Conservation (phyloP, 371 early-diverging fungal genomes). For the Circinella minor region DNA sequence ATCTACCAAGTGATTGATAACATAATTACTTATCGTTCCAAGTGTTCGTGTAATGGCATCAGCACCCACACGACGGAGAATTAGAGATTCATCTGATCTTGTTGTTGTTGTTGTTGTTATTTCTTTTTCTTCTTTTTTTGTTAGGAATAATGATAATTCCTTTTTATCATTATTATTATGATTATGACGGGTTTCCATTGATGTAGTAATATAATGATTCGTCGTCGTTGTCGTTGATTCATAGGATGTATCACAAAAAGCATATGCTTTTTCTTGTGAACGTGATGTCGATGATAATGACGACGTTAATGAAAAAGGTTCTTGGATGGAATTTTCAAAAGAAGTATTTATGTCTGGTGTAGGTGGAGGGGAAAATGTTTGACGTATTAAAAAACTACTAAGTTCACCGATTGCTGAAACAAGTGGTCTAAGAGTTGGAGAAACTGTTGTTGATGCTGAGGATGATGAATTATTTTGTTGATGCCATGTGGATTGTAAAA, state of each 20-base stretch:
- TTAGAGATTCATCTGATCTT: background rate
- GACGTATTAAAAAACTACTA: slow-evolving; percentile 4
- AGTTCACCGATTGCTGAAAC: background rate
- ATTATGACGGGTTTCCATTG: background rate
- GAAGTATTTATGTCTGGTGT: background rate
- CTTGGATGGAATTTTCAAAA: background rate
- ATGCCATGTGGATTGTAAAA: background rate
- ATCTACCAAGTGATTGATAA: background rate
- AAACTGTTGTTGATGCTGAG: background rate
- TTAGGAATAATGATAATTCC: background rate
- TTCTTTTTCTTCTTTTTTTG: background rate
- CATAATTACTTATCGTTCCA: background rate
- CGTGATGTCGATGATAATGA: background rate
- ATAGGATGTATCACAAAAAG: background rate
- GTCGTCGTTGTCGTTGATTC: background rate
- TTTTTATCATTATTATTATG: background rate
- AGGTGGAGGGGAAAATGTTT: background rate
- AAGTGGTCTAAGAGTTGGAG: background rate
- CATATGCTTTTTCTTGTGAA: background rate
- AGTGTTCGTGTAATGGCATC: slow-evolving; percentile 4
- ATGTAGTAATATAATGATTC: background rate
- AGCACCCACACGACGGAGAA: slow-evolving; percentile 1
- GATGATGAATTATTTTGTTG: background rate
- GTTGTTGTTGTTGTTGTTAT: background rate
- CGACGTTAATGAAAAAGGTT: background rate